These are phyloP conservation scores for Beauveria asiatica DNA, from an alignment of 2,329 filamentous ascomycete species.

Conservation along the genomic window DNA sequence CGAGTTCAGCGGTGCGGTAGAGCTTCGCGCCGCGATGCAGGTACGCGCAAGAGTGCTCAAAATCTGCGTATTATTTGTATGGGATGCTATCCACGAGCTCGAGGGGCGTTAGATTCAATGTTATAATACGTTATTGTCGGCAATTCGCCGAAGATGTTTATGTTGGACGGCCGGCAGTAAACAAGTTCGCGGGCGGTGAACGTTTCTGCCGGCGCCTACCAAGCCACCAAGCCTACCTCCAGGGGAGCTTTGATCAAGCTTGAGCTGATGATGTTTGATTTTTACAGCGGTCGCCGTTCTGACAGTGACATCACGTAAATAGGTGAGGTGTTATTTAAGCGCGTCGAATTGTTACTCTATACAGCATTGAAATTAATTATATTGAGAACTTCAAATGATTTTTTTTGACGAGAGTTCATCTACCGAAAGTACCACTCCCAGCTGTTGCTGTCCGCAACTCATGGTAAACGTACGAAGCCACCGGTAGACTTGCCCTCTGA, in stretches of 20 bases:
- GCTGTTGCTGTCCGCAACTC: no score
- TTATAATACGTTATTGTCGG: neutral
- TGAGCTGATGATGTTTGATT: neutral
- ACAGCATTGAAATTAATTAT: no score
- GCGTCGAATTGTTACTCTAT: no score
- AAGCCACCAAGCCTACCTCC: neutral
- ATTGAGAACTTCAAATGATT: no score
- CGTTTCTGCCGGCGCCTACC: constrained; percentile 22
- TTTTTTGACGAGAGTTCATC: no score
- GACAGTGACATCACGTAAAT: no score
- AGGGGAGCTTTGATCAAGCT: neutral
- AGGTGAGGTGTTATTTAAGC: no score
- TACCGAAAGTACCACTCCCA: no score
- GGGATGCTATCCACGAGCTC: neutral
- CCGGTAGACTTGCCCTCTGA: no score
- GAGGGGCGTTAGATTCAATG: neutral
- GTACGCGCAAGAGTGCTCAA: neutral
- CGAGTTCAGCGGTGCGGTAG: neutral
- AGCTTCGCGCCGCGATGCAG: neutral
- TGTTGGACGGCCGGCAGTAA: constrained; percentile 14
- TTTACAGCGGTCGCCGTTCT: no score
- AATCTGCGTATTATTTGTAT: neutral
- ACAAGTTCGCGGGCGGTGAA: constrained; percentile 24
- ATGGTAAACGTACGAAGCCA: no score
- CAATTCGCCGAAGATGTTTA: neutral